Percentiles rank a stretch among this genome's conserved stretches.
These are phyloP conservation scores for Cinchona pubescens DNA, from an alignment of 257 asterid genomes.

Conservation along the genomic window DNA sequence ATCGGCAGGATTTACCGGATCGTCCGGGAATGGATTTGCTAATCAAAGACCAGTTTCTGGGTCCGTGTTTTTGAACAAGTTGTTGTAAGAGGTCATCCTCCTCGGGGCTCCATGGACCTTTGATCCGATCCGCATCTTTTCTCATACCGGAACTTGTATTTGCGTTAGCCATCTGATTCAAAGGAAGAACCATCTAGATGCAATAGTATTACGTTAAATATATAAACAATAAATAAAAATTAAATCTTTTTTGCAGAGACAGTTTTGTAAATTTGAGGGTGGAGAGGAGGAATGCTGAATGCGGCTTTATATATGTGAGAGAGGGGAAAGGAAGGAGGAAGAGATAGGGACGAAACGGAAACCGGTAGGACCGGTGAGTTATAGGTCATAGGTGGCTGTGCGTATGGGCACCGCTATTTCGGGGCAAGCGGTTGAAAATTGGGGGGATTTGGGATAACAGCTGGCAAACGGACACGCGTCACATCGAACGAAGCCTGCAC, in stretches of 20 bases:
- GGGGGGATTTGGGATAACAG: slow-evolving; percentile 60
- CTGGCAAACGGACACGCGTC: slow-evolving; percentile 93
- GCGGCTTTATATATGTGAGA: slow-evolving; percentile 22
- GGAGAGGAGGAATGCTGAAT: not conserved
- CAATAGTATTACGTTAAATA: no score
- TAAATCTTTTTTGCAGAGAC: not conserved
- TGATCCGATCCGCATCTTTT: slow-evolving; percentile 74
- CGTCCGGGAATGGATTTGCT: slow-evolving; percentile 80
- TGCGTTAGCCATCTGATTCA: slow-evolving; percentile 18
- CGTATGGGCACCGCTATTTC: slow-evolving; percentile 56
- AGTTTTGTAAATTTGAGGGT: not conserved
- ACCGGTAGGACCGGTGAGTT: slow-evolving; percentile 29
- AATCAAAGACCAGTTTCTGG: slow-evolving; percentile 86
- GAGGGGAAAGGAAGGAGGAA: slow-evolving; percentile 6
- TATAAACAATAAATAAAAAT: not conserved
- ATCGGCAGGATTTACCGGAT: slow-evolving; percentile 87
- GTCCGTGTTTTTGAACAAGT: slow-evolving; percentile 79
- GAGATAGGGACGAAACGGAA: slow-evolving; percentile 24
- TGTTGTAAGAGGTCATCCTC: slow-evolving; percentile 71
- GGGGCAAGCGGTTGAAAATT: slow-evolving; percentile 49
- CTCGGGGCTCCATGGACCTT: slow-evolving; percentile 97
- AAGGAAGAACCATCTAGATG: no score
- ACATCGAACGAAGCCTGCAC: slow-evolving; percentile 29
- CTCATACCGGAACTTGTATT: slow-evolving; percentile 19
- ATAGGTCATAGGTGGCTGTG: slow-evolving; percentile 28